Evolutionary conservation across 2,329 filamentous ascomycete genomes (phyloP).

Genomic region (Plectosphaerella cucumerina): DNA sequence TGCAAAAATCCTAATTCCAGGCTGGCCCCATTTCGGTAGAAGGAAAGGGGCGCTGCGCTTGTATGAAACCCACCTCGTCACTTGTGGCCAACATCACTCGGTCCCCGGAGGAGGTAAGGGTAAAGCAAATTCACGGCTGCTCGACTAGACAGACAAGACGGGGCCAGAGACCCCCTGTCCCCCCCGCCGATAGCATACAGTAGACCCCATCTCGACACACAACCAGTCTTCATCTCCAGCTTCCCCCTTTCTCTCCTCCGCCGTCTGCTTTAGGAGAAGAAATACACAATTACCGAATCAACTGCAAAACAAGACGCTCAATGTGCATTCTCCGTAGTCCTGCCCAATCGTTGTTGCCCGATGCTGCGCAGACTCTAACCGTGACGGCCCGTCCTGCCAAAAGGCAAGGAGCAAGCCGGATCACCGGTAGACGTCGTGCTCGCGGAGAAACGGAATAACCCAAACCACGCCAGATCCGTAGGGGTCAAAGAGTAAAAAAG

Average conservation of each 20-base stretch:
- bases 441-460: conserved; percentile 1
- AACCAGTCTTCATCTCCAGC: neutral
- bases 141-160: neutral
- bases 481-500: neutral
- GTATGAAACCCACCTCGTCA: neutral
- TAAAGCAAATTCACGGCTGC: neutral
- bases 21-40: no score
- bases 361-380: neutral
- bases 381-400: neutral
- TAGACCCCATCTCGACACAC: neutral
- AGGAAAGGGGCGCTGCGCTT: no score
- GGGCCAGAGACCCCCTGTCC: neutral
- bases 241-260: no score
- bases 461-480: conserved; percentile 2
- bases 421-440: neutral
- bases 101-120: neutral
- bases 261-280: no score
- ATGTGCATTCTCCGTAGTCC: neutral
- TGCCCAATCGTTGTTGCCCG: neutral
- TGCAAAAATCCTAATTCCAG: no score
- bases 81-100: neutral
- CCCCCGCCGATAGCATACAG: neutral
- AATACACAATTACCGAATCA: neutral
- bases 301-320: neutral
- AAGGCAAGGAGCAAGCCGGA: neutral